Evolutionary conservation across 208 protist species (phyloP).

Genomic region (Phytomonas sp.): DNA sequence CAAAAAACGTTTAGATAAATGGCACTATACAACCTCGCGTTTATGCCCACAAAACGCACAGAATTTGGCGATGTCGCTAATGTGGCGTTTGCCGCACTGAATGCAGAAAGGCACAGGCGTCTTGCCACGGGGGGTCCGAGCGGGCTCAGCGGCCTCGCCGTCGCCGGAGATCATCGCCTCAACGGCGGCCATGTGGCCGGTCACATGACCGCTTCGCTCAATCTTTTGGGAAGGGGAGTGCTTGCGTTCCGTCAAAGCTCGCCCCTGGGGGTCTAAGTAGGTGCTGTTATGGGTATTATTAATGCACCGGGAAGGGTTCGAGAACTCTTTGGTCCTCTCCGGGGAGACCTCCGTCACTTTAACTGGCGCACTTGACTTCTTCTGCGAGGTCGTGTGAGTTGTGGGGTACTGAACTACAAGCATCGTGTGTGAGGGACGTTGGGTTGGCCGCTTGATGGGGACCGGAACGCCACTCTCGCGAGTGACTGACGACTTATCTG

Average conservation of each 20-base stretch:
- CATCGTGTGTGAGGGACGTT: background rate
- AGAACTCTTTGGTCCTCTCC: background rate
- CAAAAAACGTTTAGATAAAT: constrained; percentile 1
- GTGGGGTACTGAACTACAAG: background rate
- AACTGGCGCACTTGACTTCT: background rate
- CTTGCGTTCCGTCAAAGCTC: background rate
- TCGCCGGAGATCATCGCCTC: background rate
- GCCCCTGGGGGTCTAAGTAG: background rate
- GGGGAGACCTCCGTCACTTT: background rate
- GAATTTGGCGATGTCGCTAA: constrained; percentile 66
- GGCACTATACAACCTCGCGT: constrained; percentile 24
- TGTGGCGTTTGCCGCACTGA: constrained; percentile 56
- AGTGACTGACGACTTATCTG: background rate
- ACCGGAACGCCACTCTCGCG: background rate
- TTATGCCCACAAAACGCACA: constrained; percentile 79
- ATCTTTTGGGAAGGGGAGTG: background rate
- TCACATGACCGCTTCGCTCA: background rate
- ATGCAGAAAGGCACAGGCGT: constrained; percentile 27
- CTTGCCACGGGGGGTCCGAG: background rate
- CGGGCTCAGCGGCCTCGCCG: background rate
- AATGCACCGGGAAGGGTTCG: background rate
- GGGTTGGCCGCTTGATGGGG: background rate
- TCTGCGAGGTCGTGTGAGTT: background rate
- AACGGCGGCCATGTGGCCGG: background rate
- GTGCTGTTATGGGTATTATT: background rate